Evolutionary conservation across 768 basidiomycete genomes (phyloP), one percentile per base, ranked within the genome.

Genomic region (Amanita phalloides): DNA sequence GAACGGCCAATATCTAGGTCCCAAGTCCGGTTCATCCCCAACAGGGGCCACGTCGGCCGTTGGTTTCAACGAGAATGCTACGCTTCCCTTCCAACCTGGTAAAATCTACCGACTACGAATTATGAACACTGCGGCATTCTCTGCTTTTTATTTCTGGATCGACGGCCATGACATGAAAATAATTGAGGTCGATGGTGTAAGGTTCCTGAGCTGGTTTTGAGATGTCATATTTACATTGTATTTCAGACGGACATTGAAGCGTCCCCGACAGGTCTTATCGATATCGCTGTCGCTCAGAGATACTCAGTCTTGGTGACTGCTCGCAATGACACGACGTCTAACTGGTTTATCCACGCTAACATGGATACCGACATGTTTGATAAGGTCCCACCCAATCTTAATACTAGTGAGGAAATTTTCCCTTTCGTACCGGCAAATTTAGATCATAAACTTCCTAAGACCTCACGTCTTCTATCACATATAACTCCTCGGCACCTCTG

Each of bases 281-380:
- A 79, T 39, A 53, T 97, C 52, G 75, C 90, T 11, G 91, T 86
- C 28, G 93, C 93, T 0, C 95, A 98, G 65, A 82, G 95, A 17
- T 96, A 95, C 66, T 94, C 93, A 0, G 72, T 99, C 37, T 81
- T 97, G 30, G 90, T 99, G 48, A 85, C 84, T 9, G 94, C 95
- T 8, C 80, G 86, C 45, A 94, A 94, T 66, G 88, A 92, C 56
- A 86, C 84, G 0, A 69, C 76, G 2, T 70, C 77, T 20, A 96
- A 99, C 71, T 98, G 84, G 83, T 81, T 79, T 47, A 81, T 99
- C 53, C 89, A 92, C 61, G 86, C 87, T 4, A 89, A 93, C 71
- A 90, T 97, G 79, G 90, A 94, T 62, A 77, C 77, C 0, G 71
- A 70, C 55, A 95, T 94, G 92, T 98, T 96, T 65, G 95, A 98